These are phyloP conservation scores for Podila epicladia DNA, from an alignment of 192 early-diverging fungal species.

Conservation along the genomic window DNA sequence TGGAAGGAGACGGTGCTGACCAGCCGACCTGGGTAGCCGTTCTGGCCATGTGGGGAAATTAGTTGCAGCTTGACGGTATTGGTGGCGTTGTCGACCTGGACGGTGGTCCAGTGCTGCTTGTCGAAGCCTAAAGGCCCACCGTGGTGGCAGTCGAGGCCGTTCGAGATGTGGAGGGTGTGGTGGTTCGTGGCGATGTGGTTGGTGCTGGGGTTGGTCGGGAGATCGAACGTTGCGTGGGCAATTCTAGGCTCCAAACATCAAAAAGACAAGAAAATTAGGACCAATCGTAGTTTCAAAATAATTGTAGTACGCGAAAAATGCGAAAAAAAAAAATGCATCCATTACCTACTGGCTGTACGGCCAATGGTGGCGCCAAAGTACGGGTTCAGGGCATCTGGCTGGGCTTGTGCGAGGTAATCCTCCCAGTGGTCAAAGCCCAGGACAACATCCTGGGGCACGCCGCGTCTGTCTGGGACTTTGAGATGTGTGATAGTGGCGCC, in stretches of 20 bases:
- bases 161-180: conserved; percentile 69
- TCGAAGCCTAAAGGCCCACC: conserved; percentile 83
- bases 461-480: conserved; percentile 61
- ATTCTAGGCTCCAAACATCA: conserved; percentile 52
- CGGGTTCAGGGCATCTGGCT: conserved; percentile 60
- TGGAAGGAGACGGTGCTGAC: conserved; percentile 68
- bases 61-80: conserved; percentile 61
- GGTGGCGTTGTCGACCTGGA: conserved; percentile 33
- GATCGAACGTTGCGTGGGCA: conserved; percentile 65
- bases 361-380: conserved; percentile 85
- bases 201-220: conserved; percentile 57
- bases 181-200: neutral
- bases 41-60: conserved; percentile 75
- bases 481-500: conserved; percentile 77
- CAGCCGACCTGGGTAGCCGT: conserved; percentile 83
- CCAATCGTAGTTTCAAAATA: no score
- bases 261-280: neutral
- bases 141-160: conserved; percentile 84
- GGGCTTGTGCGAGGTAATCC: conserved; percentile 40
- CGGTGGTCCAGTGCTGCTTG: conserved; percentile 69
- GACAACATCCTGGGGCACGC: conserved; percentile 69
- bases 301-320: neutral
- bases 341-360: conserved; percentile 76
- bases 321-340: neutral
- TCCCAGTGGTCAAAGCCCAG: conserved; percentile 78